A percentile compares a stretch with the other conserved stretches of the same genome.
Evolutionary conservation across 1,139 yeast species (phyloP).

Genomic region (Yamadazyma blattariae): DNA sequence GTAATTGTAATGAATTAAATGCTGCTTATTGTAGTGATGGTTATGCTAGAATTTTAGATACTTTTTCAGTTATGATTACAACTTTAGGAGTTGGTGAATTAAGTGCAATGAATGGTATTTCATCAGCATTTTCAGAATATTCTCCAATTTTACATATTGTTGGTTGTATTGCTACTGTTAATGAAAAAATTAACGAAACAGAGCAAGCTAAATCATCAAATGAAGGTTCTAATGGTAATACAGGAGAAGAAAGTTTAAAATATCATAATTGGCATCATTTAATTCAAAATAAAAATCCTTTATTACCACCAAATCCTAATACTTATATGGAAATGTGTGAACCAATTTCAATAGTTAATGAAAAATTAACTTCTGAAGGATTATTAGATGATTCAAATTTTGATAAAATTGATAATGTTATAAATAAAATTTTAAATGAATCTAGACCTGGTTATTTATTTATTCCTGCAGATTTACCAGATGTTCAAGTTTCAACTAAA

Average conservation of each 20-base stretch:
- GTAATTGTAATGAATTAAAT: slow-evolving; percentile 39
- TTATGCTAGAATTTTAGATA: slow-evolving; percentile 54
- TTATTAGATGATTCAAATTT: slow-evolving; percentile 31
- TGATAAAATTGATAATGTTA: slow-evolving; percentile 57
- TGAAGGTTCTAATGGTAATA: slow-evolving; percentile 8
- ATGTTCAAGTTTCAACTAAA: slow-evolving; percentile 41
- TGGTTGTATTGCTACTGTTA: slow-evolving; percentile 57
- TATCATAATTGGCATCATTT: slow-evolving; percentile 60
- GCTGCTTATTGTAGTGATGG: slow-evolving; percentile 78
- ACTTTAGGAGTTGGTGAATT: slow-evolving; percentile 88
- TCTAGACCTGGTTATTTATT: slow-evolving; percentile 80
- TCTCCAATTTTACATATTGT: slow-evolving; percentile 81
- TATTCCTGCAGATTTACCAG: slow-evolving; percentile 69
- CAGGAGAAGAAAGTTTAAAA: slow-evolving; percentile 6
- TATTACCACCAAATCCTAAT: slow-evolving; percentile 52
- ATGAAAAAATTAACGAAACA: slow-evolving; percentile 24
- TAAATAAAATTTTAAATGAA: slow-evolving; percentile 49
- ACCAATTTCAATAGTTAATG: slow-evolving; percentile 58
- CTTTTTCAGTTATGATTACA: slow-evolving; percentile 50
- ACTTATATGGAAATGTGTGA: slow-evolving; percentile 62
- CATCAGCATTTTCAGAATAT: slow-evolving; percentile 80
- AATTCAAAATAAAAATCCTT: slow-evolving; percentile 52
- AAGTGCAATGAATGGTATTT: slow-evolving; percentile 78
- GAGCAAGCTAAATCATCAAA: slow-evolving; percentile 19
- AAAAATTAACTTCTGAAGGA: slow-evolving; percentile 48